These are phyloP conservation scores for Obba rivulosa DNA, from an alignment of 768 basidiomycete genomes.

Conservation along the genomic window DNA sequence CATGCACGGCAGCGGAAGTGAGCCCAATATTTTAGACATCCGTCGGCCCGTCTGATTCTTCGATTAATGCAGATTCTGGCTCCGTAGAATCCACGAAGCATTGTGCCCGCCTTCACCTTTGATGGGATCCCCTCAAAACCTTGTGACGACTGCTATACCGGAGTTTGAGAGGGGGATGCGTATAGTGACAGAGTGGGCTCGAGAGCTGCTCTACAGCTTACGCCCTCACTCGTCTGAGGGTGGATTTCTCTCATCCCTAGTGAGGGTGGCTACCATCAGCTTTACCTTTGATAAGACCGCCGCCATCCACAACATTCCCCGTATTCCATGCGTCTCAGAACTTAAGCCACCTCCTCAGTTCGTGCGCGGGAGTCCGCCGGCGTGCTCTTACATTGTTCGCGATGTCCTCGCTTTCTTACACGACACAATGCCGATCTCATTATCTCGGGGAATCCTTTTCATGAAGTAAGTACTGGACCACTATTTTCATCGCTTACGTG, in stretches of 20 bases:
- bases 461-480: constrained; percentile 31
- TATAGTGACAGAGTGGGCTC: constrained; percentile 42
- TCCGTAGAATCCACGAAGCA: constrained; percentile 42
- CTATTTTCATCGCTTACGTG: not conserved
- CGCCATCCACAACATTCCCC: constrained; percentile 30
- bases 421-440: not conserved
- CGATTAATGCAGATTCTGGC: constrained; percentile 34
- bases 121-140: constrained; percentile 38
- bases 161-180: constrained; percentile 31
- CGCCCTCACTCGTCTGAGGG: constrained; percentile 13
- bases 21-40: not conserved
- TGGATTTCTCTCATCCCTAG: constrained; percentile 35
- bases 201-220: constrained; percentile 32
- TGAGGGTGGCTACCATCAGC: constrained; percentile 32
- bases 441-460: constrained; percentile 32
- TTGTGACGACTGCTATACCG: constrained; percentile 33
- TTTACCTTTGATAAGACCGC: constrained; percentile 32
- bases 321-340: constrained; percentile 23
- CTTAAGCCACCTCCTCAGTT: constrained; percentile 3
- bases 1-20: constrained; percentile 2
- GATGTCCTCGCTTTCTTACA: constrained; percentile 19
- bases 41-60: not conserved
- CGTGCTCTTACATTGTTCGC: constrained; percentile 22
- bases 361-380: constrained; percentile 6
- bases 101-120: constrained; percentile 41